phyloP scores from a whole-genome alignment of 179 eudicot species.

The Pouteria campechiana region DNA sequence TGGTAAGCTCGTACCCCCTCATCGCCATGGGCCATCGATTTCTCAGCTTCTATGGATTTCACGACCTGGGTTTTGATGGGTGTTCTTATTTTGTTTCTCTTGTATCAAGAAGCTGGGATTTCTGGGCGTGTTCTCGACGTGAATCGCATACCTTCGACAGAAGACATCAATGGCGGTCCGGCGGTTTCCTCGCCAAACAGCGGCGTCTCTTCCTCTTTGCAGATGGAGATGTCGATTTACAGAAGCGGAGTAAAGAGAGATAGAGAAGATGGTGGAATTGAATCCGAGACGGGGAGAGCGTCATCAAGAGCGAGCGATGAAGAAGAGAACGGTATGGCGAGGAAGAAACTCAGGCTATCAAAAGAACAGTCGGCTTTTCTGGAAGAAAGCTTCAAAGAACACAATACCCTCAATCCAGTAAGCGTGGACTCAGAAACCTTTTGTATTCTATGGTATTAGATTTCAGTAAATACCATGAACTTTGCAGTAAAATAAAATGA shows the following conservation, averaged over 20 bases:
- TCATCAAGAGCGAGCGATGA: slow-evolving; percentile 61
- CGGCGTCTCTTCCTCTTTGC: slow-evolving; percentile 23
- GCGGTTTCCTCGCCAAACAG: slow-evolving; percentile 24
- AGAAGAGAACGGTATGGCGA: slow-evolving; percentile 44
- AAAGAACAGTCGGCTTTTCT: slow-evolving; percentile 87
- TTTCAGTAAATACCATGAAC: background rate
- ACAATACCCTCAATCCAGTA: slow-evolving; percentile 81
- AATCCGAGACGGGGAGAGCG: slow-evolving; percentile 19
- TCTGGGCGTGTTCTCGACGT: background rate
- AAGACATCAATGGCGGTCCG: slow-evolving; percentile 1
- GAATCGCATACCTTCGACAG: slow-evolving; percentile 2
- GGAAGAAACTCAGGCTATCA: slow-evolving; percentile 69
- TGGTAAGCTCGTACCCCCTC: background rate
- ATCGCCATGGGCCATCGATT: background rate
- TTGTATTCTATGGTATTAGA: background rate
- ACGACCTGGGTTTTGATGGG: background rate
- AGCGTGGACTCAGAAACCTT: slow-evolving; percentile 8
- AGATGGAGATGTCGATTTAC: slow-evolving; percentile 35
- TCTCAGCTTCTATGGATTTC: background rate
- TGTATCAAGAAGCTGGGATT: background rate
- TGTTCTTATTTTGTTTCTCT: background rate
- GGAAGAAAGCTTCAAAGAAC: slow-evolving; percentile 90
- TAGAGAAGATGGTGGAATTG: slow-evolving; percentile 17
- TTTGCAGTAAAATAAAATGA: background rate
- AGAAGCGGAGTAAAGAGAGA: slow-evolving; percentile 18